These are phyloP conservation scores for Entrophospora sp. DNA, from an alignment of 192 early-diverging fungal genomes.

Conservation along the genomic window DNA sequence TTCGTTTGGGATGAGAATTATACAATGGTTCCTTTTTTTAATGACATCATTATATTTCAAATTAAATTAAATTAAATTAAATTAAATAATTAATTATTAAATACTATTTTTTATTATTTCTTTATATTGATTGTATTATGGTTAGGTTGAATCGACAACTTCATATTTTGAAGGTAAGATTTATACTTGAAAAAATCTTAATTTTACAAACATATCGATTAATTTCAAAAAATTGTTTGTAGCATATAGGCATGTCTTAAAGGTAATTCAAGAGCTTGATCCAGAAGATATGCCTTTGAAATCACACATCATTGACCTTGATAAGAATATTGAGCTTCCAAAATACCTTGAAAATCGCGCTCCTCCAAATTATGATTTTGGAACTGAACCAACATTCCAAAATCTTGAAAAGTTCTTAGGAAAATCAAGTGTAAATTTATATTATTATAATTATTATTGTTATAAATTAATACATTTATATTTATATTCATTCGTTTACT, in stretches of 20 bases:
- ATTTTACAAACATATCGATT: not conserved
- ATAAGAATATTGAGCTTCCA: slow-evolving; percentile 28
- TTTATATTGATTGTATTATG: not conserved
- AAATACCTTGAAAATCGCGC: slow-evolving; percentile 21
- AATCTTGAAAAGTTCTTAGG: slow-evolving; percentile 19
- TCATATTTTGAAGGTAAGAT: slow-evolving; percentile 36
- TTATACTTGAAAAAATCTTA: not conserved
- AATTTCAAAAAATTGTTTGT: not conserved
- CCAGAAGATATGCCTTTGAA: slow-evolving; percentile 32
- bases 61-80: not conserved
- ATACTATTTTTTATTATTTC: not conserved
- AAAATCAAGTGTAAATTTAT: not conserved
- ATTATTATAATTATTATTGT: not conserved
- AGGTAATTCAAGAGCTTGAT: slow-evolving; percentile 33
- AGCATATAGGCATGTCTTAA: slow-evolving; percentile 45
- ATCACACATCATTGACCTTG: slow-evolving; percentile 30
- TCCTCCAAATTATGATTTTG: slow-evolving; percentile 10
- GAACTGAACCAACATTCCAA: not conserved
- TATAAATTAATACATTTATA: not conserved
- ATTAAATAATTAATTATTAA: not conserved
- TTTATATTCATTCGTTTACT: not conserved
- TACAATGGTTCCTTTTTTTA: slow-evolving; percentile 5
- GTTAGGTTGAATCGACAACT: slow-evolving; percentile 27
- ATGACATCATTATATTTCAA: not conserved
- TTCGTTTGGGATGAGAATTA: slow-evolving; percentile 16